Percentiles rank a stretch among this genome's conserved stretches.
phyloP scores from a whole-genome alignment of 306 rosid species.

The Oemleria cerasiformis region DNA sequence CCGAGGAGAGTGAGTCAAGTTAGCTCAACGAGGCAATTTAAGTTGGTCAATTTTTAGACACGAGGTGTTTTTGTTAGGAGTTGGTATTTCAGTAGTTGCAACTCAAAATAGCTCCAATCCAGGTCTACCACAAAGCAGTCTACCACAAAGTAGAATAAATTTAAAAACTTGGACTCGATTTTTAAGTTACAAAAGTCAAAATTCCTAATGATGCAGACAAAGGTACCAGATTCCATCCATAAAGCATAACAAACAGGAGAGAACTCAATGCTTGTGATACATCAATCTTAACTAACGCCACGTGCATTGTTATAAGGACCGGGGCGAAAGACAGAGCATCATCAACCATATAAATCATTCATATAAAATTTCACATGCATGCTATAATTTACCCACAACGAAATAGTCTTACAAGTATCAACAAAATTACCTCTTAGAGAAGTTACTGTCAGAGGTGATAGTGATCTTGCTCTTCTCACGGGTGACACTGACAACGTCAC shows the following conservation, averaged over 20 bases:
- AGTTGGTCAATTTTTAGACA: too few relatives aligned
- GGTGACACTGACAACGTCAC: constrained; percentile 63
- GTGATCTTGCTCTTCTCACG: constrained; percentile 77
- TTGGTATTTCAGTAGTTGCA: not conserved
- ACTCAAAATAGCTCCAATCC: not conserved
- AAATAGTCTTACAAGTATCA: not conserved
- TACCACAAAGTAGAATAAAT: too few relatives aligned
- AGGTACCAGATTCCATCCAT: not conserved
- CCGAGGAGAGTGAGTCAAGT: too few relatives aligned
- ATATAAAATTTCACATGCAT: too few relatives aligned
- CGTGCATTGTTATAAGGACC: not conserved
- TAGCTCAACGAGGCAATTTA: too few relatives aligned
- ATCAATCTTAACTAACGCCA: not conserved
- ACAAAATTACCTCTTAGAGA: constrained; percentile 65
- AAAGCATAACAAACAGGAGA: not conserved
- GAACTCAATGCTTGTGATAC: not conserved
- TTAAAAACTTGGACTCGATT: too few relatives aligned
- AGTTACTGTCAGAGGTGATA: constrained; percentile 63
- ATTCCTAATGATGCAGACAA: not conserved
- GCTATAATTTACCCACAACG: too few relatives aligned
- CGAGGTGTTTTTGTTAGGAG: not conserved
- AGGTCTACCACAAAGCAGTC: too few relatives aligned
- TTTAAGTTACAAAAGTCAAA: too few relatives aligned
- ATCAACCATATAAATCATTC: not conserved
- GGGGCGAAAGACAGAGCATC: not conserved